phyloP scores from a whole-genome alignment of 257 asterid species.

The Paulownia fortunei region DNA sequence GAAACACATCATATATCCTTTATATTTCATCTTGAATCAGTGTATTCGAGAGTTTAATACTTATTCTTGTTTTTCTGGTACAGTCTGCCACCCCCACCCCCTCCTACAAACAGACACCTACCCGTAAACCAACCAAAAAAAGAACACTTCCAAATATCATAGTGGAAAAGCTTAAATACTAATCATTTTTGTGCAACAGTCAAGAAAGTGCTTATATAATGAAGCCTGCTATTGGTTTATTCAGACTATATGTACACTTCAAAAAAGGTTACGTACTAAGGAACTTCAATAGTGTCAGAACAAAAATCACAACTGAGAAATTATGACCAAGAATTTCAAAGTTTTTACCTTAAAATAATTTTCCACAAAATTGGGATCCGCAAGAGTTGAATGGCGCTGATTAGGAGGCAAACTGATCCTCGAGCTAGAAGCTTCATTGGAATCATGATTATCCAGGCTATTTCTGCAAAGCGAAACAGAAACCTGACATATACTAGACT shows the following conservation, averaged over 20 bases:
- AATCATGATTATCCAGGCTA: slow-evolving; percentile 35
- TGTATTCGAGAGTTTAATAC: too few species aligned
- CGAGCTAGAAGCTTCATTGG: slow-evolving; percentile 50
- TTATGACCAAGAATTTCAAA: slow-evolving; percentile 11
- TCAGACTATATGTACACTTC: slow-evolving; percentile 1
- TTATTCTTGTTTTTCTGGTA: too few species aligned
- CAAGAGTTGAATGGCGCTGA: slow-evolving; percentile 73
- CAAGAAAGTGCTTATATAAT: background rate
- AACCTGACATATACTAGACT: slow-evolving; percentile 37
- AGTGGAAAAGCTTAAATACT: background rate
- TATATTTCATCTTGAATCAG: too few species aligned
- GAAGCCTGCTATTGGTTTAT: slow-evolving; percentile 8
- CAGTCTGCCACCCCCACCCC: too few species aligned
- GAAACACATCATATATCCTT: too few species aligned
- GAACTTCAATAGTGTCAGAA: background rate
- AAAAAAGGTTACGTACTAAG: background rate
- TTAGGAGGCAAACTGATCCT: slow-evolving; percentile 50
- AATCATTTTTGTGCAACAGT: background rate
- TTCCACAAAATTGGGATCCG: slow-evolving; percentile 88
- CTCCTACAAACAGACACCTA: too few species aligned
- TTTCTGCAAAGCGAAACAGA: slow-evolving; percentile 45
- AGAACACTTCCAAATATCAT: too few species aligned
- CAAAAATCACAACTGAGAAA: slow-evolving; percentile 18
- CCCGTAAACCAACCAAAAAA: too few species aligned
- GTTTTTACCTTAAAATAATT: slow-evolving; percentile 82